Percentiles rank a stretch among this genome's conserved stretches.
Conservation (phyloP, 2,329 filamentous ascomycete genomes). For the Aspergillus pseudoterreus region DNA sequence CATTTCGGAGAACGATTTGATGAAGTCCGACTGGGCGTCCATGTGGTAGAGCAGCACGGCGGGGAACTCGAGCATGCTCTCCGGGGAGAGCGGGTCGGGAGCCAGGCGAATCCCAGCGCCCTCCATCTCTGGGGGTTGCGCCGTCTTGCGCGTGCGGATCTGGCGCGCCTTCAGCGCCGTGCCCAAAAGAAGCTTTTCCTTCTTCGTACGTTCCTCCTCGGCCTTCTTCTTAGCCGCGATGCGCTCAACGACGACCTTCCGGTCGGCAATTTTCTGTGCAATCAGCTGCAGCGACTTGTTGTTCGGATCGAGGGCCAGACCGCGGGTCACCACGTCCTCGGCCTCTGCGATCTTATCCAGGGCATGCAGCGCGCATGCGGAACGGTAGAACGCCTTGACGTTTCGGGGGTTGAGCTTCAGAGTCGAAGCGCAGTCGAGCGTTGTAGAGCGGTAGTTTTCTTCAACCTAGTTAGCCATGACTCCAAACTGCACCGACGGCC, state of each 20-base stretch:
- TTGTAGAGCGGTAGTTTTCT: slow-evolving; percentile 85
- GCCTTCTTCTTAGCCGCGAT: slow-evolving; percentile 54
- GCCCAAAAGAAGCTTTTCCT: slow-evolving; percentile 59
- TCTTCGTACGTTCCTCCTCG: slow-evolving; percentile 45
- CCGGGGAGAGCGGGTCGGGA: slow-evolving; percentile 69
- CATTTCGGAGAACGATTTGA: slow-evolving; percentile 80
- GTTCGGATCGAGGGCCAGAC: slow-evolving; percentile 65
- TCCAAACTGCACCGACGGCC: background rate
- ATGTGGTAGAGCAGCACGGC: slow-evolving; percentile 81
- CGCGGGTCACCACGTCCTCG: slow-evolving; percentile 70
- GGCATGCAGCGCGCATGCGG: slow-evolving; percentile 70
- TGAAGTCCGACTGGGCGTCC: slow-evolving; percentile 78
- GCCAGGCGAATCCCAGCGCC: slow-evolving; percentile 70
- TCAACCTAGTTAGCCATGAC: slow-evolving; percentile 39
- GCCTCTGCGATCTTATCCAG: slow-evolving; percentile 78
- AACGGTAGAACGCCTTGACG: slow-evolving; percentile 88
- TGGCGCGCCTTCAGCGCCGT: slow-evolving; percentile 66
- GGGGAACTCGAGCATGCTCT: slow-evolving; percentile 70
- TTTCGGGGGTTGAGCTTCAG: slow-evolving; percentile 76
- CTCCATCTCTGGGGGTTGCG: slow-evolving; percentile 78
- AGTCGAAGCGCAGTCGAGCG: slow-evolving; percentile 75
- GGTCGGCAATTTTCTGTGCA: slow-evolving; percentile 59
- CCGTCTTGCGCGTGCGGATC: slow-evolving; percentile 65
- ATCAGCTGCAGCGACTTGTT: slow-evolving; percentile 67
- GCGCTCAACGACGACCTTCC: slow-evolving; percentile 54